Conservation (phyloP, 805 yeast genomes). For the Metschnikowia anglica region DNA sequence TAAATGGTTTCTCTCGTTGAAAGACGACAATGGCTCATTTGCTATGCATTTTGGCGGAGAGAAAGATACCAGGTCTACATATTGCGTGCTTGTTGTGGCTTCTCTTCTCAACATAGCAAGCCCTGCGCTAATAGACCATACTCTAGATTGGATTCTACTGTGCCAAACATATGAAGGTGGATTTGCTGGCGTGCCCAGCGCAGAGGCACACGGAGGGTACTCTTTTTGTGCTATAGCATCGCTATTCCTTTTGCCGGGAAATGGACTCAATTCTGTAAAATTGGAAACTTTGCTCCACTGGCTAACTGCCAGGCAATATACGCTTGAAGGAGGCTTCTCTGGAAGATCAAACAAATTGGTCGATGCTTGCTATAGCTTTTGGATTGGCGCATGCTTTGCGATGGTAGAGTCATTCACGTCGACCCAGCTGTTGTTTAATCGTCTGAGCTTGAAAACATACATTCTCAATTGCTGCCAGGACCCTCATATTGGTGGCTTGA, state of each 20-base stretch:
- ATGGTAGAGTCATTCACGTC: conserved; percentile 53
- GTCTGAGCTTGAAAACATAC: conserved; percentile 62
- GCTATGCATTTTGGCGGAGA: conserved; percentile 78
- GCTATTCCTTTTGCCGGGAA: conserved; percentile 48
- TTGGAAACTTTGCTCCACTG: conserved; percentile 57
- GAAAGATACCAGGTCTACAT: conserved; percentile 78
- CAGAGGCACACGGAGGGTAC: conserved; percentile 97
- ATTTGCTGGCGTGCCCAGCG: conserved; percentile 72
- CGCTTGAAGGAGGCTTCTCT: conserved; percentile 79
- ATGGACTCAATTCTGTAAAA: conserved; percentile 39
- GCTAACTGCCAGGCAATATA: conserved; percentile 67
- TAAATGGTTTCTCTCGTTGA: conserved; percentile 64
- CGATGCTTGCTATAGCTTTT: conserved; percentile 93
- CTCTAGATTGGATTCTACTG: conserved; percentile 55
- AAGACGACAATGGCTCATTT: conserved; percentile 73
- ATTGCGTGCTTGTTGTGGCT: conserved; percentile 79
- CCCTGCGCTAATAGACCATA: conserved; percentile 53
- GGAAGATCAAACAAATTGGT: conserved; percentile 93
- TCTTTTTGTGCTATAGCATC: conserved; percentile 80
- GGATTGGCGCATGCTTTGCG: conserved; percentile 84
- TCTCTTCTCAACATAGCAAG: conserved; percentile 62
- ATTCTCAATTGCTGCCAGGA: conserved; percentile 76
- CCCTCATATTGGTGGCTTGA: conserved; percentile 61
- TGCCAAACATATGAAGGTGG: conserved; percentile 98
- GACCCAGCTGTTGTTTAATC: conserved; percentile 40